Percentiles rank a stretch among this genome's conserved stretches.
phyloP scores from a whole-genome alignment of 2,329 filamentous ascomycete genomes.

The Elsinoe australis region DNA sequence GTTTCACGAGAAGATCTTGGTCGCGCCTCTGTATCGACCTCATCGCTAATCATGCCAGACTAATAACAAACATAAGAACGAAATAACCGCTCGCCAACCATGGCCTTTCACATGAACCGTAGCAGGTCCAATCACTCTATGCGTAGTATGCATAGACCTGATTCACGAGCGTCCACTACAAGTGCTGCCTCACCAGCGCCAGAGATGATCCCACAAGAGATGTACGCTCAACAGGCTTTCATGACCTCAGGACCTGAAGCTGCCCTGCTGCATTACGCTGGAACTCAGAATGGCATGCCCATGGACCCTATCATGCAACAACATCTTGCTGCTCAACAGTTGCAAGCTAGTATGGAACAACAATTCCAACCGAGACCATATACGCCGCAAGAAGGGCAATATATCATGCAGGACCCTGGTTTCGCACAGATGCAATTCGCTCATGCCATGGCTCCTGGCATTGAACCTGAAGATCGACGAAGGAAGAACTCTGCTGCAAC shows the following conservation, averaged over 20 bases:
- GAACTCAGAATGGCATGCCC: slow-evolving; percentile 17
- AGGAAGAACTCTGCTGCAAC: slow-evolving; percentile 56
- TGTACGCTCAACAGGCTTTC: slow-evolving; percentile 17
- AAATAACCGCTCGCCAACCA: slow-evolving; percentile 7
- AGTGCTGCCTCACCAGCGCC: slow-evolving; percentile 21
- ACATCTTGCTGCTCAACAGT: slow-evolving; percentile 15
- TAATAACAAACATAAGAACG: slow-evolving; percentile 5
- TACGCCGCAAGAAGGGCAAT: slow-evolving; percentile 14
- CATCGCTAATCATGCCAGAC: too few species aligned
- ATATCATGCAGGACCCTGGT: slow-evolving; percentile 15
- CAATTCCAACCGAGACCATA: slow-evolving; percentile 15
- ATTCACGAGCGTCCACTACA: slow-evolving; percentile 21
- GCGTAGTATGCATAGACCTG: slow-evolving; percentile 19
- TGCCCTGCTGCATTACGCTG: slow-evolving; percentile 19
- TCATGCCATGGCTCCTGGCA: slow-evolving; percentile 19
- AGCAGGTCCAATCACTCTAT: slow-evolving; percentile 19
- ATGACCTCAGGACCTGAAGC: slow-evolving; percentile 19
- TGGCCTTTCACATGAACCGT: slow-evolving; percentile 21
- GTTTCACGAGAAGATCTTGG: too few species aligned
- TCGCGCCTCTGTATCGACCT: too few species aligned
- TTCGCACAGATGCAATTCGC: slow-evolving; percentile 17
- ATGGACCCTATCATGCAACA: slow-evolving; percentile 21
- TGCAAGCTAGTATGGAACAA: slow-evolving; percentile 17
- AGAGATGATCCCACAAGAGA: slow-evolving; percentile 20
- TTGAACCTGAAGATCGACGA: slow-evolving; percentile 39